Evolutionary conservation across 192 early-diverging fungal genomes (phyloP), one percentile per base, ranked within the genome.

Genomic region (Entomortierella lignicola): DNA sequence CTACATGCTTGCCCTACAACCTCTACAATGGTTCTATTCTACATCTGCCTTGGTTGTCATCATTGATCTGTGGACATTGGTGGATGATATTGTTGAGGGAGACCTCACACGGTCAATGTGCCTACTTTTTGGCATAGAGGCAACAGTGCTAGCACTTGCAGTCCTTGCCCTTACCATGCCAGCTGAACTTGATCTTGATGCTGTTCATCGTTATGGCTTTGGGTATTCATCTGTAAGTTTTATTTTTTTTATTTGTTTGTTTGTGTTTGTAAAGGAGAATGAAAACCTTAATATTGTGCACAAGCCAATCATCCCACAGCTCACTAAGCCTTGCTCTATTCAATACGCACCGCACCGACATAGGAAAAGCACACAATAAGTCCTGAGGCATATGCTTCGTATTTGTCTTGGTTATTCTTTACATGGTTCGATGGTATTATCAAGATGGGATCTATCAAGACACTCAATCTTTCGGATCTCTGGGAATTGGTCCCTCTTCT

Each of bases 341-440:
- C n/a, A n/a, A n/a, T n/a, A n/a, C n/a, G n/a, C n/a, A n/a, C 18
- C 13, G 17, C 17, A 5, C 4, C 17, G 8, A 1, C 26, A 21
- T 60, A 79, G 75, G 63, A 67, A 27, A 66, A 65, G 23, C 75
- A 79, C 42, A 62, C n/a, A 13, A 79, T 79, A 48, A 65, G 75
- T 26, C 41, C 75, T n/a, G 75, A 79, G 17, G 62, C 62, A 8
- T 65, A 66, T 56, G 75, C 69, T 4, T 85, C 83, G 17, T 81
- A 85, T 26, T 50, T 70, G 25, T 71, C 70, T 1, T 77, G 68
- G 55, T 44, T 85, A 20, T 81, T 68, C 59, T 88, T 81, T 41
- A 27, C 58, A 0, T 88, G 83, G 82, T 69, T 84, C 29, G 61
- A 81, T 6, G 34, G 57, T 4, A 20, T 85, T 8, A 72, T 88